A percentile compares a stretch with the other conserved stretches of the same genome.
Evolutionary conservation across 2,329 filamentous ascomycete species (phyloP).

Genomic region (Daldinia eschscholtzii): DNA sequence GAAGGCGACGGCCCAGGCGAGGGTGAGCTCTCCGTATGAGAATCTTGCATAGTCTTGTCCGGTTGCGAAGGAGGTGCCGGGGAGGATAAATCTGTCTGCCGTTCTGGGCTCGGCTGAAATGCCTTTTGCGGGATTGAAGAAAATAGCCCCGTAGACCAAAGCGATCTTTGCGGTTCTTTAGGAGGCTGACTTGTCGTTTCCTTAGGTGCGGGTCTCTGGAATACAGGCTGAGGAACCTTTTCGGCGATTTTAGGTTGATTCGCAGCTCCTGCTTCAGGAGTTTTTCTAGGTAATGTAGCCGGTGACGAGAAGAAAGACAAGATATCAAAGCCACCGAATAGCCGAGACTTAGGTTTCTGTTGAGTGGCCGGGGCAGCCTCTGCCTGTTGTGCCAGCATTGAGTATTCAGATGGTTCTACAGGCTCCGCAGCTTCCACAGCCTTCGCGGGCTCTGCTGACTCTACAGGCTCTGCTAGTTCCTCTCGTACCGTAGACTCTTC

Average conservation of each 20-base stretch:
- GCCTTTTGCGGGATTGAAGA: constrained; percentile 54
- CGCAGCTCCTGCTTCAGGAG: constrained; percentile 28
- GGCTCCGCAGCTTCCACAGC: constrained; percentile 12
- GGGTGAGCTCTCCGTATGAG: constrained; percentile 41
- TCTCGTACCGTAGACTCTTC: background rate
- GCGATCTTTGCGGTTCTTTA: constrained; percentile 47
- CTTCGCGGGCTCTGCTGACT: background rate
- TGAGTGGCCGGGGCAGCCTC: constrained; percentile 41
- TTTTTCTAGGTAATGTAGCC: constrained; percentile 54
- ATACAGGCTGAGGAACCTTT: constrained; percentile 31
- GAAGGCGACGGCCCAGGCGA: constrained; percentile 29
- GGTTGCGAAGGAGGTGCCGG: constrained; percentile 48
- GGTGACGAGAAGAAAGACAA: constrained; percentile 71
- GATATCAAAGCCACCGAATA: constrained; percentile 59
- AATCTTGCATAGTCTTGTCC: constrained; percentile 47
- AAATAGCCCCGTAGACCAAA: constrained; percentile 51
- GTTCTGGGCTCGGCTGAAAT: constrained; percentile 51
- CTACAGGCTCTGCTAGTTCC: background rate
- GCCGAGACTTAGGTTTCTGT: constrained; percentile 47
- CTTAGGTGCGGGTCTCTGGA: constrained; percentile 39
- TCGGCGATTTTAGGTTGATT: constrained; percentile 26
- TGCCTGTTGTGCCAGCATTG: constrained; percentile 55
- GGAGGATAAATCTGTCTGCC: constrained; percentile 55
- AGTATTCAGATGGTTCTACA: constrained; percentile 58
- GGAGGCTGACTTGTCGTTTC: constrained; percentile 43